These are phyloP conservation scores for Myxozyma geophila DNA, from an alignment of 805 yeast genomes.

Conservation along the genomic window DNA sequence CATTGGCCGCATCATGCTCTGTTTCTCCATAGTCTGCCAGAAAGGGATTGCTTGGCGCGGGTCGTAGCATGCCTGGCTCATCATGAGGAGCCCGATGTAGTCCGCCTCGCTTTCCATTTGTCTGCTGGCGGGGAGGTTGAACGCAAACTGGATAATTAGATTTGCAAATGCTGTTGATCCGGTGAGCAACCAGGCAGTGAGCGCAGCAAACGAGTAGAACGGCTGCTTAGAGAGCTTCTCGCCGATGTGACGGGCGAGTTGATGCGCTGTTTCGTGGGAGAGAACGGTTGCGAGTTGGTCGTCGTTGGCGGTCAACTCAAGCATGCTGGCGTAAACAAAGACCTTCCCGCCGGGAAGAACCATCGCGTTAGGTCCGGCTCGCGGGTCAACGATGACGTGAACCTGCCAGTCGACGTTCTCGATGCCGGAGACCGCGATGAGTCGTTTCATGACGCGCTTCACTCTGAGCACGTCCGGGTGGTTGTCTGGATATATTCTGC, in stretches of 20 bases:
- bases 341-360: constrained; percentile 96
- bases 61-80: constrained; percentile 87
- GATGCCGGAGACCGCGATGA: constrained; percentile 52
- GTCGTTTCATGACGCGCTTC: constrained; percentile 62
- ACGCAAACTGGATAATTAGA: constrained; percentile 52
- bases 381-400: constrained; percentile 72
- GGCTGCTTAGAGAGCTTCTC: constrained; percentile 84
- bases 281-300: constrained; percentile 96
- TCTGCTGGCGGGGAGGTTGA: constrained; percentile 84
- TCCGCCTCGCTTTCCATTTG: constrained; percentile 97
- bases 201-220: constrained; percentile 59
- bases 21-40: constrained; percentile 81
- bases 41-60: constrained; percentile 73
- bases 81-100: constrained; percentile 86
- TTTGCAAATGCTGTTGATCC: constrained; percentile 55
- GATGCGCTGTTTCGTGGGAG: constrained; percentile 93
- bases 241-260: constrained; percentile 86
- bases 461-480: constrained; percentile 67
- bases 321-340: constrained; percentile 78
- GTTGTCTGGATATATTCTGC: constrained; percentile 59
- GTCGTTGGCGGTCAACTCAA: constrained; percentile 77
- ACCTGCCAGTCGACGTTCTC: constrained; percentile 66
- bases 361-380: constrained; percentile 92
- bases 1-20: constrained; percentile 45
- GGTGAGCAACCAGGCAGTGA: constrained; percentile 61